These are phyloP conservation scores for Trebouxiophyceae sp. DNA, from an alignment of 163 green algal genomes.

Conservation along the genomic window DNA sequence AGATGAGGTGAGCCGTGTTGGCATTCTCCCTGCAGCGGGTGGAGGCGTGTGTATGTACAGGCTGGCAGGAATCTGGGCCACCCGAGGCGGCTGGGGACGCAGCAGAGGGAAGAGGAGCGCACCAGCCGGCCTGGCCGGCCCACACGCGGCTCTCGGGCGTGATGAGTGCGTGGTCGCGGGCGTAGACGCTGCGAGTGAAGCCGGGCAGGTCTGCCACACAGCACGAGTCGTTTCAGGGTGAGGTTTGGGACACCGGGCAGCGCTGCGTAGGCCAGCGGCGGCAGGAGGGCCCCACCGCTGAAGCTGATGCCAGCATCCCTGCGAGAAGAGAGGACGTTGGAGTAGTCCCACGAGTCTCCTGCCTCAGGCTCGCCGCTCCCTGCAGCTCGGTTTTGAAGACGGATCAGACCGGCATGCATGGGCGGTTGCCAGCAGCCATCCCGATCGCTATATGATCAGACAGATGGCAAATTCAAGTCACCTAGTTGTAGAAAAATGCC, in stretches of 20 bases:
- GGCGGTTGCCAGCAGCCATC: no score
- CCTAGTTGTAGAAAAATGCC: no score
- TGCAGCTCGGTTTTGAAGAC: no score
- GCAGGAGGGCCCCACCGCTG: background rate
- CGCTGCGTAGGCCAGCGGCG: background rate
- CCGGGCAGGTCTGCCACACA: conserved; percentile 73
- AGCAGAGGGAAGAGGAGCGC: no score
- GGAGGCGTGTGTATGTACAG: no score
- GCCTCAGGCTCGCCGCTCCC: no score
- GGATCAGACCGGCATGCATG: no score
- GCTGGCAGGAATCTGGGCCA: no score
- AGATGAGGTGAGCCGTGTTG: conserved; percentile 77
- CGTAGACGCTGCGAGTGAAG: conserved; percentile 77
- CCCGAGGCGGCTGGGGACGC: no score
- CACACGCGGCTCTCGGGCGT: conserved; percentile 81
- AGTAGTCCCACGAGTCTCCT: conserved; percentile 5
- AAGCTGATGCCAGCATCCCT: conserved; percentile 1
- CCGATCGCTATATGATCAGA: no score
- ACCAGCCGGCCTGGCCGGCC: no score
- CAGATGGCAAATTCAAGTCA: no score
- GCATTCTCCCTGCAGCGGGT: conserved; percentile 56
- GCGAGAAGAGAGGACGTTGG: background rate
- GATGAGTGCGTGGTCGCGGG: conserved; percentile 79
- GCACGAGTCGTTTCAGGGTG: background rate
- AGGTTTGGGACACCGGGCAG: background rate